Evolutionary conservation across 2,329 filamentous ascomycete species (phyloP), one percentile per base, ranked within the genome.

Genomic region (Phialophora tarda): DNA sequence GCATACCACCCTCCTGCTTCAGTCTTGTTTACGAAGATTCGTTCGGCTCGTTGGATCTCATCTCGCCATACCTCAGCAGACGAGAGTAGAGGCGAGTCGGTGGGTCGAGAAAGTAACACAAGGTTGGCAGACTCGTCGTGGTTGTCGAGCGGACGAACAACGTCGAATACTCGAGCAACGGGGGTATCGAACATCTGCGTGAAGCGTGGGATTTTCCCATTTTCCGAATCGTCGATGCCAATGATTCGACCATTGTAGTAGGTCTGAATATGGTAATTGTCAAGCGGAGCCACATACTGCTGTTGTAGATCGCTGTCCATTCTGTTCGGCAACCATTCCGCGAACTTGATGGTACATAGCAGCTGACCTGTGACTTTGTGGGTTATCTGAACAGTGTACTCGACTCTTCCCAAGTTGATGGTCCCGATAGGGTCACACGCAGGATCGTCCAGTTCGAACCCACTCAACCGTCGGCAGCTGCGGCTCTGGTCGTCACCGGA

Each of bases 301-400:
- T 86, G 86, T 73, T 92, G 89, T 6, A 99, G 86, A 76, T 99
- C 95, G 69, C 87, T 87, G 77, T 99, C 94, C 67, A 89, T 91
- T 66, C 90, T 96, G 78, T 99, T 99, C 14, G 93, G 91, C 0
- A 88, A 89, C 95, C 95, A 99, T 77, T 99, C 95, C 11, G 92
- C 91, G 75, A 96, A 99, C 71, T 88, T 93, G 72, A 99, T 86
- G 0, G 92, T 97, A 74, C 93, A 96, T 69, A 99, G 90, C 7
- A 88, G 86, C 66, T 89, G 86, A 1, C 90, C 89, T 3, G 87
- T 89, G 71, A 90, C 86, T 53, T 85, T 86, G 67, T 91, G 89
- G 71, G 93, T 90, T 53, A 99, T 96, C 63, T 86, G 88, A 67
- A 99, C 89, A 5, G 87, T 94, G 78, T 99, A 99, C 77, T 97